Conservation (phyloP, 2,329 filamentous ascomycete species). For the Fusarium sacchari region DNA sequence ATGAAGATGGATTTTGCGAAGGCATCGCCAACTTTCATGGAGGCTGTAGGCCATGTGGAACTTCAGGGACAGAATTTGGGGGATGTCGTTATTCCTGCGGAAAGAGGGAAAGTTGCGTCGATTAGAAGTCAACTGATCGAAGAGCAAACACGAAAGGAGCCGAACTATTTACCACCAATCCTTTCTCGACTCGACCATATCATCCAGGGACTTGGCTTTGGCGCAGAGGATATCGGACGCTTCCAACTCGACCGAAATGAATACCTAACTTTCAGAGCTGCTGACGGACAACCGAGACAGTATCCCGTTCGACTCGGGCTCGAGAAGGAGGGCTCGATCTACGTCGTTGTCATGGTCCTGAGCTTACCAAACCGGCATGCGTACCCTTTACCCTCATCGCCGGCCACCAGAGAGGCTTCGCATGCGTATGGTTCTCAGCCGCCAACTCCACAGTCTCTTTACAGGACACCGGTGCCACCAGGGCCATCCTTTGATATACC, state of each 20-base stretch:
- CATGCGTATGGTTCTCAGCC: conserved; percentile 55
- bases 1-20: conserved; percentile 68
- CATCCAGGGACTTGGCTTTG: conserved; percentile 65
- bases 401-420: conserved; percentile 55
- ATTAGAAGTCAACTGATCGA: conserved; percentile 65
- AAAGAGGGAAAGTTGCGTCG: conserved; percentile 62
- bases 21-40: conserved; percentile 64
- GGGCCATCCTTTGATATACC: conserved; percentile 59
- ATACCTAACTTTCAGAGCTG: conserved; percentile 62
- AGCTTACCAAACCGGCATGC: conserved; percentile 50
- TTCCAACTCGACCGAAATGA: conserved; percentile 65
- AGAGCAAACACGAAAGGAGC: conserved; percentile 67
- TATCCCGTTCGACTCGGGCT: conserved; percentile 65
- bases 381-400: conserved; percentile 57
- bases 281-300: conserved; percentile 62
- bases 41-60: conserved; percentile 61
- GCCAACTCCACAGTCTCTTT: conserved; percentile 45
- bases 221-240: conserved; percentile 61
- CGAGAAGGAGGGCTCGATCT: conserved; percentile 69
- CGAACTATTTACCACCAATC: conserved; percentile 73
- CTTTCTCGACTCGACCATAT: conserved; percentile 65
- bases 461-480: conserved; percentile 57
- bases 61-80: conserved; percentile 61
- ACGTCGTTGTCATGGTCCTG: conserved; percentile 67
- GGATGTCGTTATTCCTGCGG: conserved; percentile 63